Conservation (phyloP, 208 protist genomes). For the Trypanosoma caninum region DNA sequence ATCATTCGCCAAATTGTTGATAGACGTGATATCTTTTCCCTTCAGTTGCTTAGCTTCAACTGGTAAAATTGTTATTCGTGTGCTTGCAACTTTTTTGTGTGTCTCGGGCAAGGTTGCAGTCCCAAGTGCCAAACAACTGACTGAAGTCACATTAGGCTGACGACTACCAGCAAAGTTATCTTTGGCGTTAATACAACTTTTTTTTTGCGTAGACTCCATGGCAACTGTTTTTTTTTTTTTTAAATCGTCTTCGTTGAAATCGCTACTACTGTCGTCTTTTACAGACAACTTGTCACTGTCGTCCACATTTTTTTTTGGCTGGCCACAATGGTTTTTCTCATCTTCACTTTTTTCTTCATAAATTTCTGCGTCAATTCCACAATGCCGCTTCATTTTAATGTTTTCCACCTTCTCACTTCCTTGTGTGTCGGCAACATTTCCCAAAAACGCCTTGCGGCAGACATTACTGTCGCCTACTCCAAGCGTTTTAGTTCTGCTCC, state of each 20-base stretch:
- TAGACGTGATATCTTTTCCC: neutral
- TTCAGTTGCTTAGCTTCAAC: conserved; percentile 1
- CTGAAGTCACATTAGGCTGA: neutral
- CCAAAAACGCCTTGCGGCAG: conserved; percentile 3
- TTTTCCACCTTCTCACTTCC: conserved; percentile 34
- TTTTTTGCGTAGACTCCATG: neutral
- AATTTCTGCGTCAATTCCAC: conserved; percentile 39
- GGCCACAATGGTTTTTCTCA: neutral
- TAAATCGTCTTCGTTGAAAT: neutral
- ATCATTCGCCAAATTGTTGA: neutral
- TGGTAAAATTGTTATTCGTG: conserved; percentile 31
- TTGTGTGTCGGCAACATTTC: neutral
- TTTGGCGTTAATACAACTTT: neutral
- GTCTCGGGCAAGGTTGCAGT: neutral
- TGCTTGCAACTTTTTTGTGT: conserved; percentile 11
- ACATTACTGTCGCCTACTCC: neutral
- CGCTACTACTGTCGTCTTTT: conserved; percentile 5
- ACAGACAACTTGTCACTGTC: neutral
- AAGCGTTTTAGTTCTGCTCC: neutral
- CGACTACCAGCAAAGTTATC: conserved; percentile 35
- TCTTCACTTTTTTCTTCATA: conserved; percentile 6
- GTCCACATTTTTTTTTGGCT: neutral
- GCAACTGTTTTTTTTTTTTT: neutral
- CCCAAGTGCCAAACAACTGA: neutral
- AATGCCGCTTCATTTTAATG: conserved; percentile 44